A percentile compares a stretch with the other conserved stretches of the same genome.
Evolutionary conservation across 2,329 filamentous ascomycete species (phyloP).

Genomic region (Xylariomycetidae sp.): DNA sequence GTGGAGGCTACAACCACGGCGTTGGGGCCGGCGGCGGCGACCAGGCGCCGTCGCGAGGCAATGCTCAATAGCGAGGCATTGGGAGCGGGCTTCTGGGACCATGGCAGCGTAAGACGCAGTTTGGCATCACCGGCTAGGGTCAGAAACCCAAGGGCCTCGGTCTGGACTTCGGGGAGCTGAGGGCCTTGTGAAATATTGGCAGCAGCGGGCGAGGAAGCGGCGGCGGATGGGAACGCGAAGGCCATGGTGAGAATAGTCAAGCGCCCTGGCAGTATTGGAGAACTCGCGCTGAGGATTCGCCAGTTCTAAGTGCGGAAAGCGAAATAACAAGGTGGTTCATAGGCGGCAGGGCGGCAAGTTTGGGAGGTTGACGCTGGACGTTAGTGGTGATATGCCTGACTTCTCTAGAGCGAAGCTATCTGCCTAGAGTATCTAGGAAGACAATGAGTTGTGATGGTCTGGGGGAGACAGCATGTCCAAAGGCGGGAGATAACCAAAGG

Average conservation of each 20-base stretch:
- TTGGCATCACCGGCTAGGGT: conserved; percentile 77
- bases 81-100: conserved; percentile 70
- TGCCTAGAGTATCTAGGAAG: no score
- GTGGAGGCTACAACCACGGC: conserved; percentile 72
- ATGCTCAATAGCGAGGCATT: conserved; percentile 81
- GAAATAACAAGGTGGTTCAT: no score
- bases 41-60: conserved; percentile 71
- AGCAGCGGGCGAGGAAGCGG: conserved; percentile 17
- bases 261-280: no score
- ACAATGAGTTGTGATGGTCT: no score
- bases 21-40: conserved; percentile 85
- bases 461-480: no score
- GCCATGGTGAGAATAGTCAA: conserved; percentile 18
- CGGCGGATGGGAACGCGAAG: conserved; percentile 23
- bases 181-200: conserved; percentile 45
- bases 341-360: no score
- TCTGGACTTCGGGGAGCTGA: conserved; percentile 73
- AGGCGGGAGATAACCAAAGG: no score
- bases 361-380: no score
- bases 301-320: no score
- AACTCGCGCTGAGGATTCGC: no score
- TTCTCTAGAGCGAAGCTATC: no score
- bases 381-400: no score
- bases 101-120: conserved; percentile 72
- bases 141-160: conserved; percentile 82